Base-by-base conservation (phyloP, 2,329 filamentous ascomycete species). In the Apiospora hydei region DNA sequence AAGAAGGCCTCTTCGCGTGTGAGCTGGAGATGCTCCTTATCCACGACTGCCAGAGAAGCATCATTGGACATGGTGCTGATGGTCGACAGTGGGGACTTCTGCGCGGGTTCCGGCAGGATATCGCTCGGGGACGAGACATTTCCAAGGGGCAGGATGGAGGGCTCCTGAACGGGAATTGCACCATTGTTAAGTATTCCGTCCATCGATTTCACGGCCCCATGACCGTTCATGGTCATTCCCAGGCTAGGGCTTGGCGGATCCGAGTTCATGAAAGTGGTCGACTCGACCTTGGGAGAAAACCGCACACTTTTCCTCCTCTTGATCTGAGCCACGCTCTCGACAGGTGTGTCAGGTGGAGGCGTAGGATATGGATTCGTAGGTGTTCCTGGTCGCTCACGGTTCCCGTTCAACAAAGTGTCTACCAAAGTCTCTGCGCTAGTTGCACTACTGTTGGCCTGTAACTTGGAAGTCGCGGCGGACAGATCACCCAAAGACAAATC, bases 1-100 rank as follows among this genome's bases (percentile, higher is more conserved):
- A 98, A 99, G 82, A 98, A 97, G 0, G 95, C 92, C 82, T 99
- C 96, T 81, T 98, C 95, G 0, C 92, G 88, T 3, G 92, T 95
- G 11, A 99, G 87, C 80, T 98, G 96, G n/a, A 98, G 90, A 78
- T 98, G 95, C 78, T 99, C 96, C 83, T 84, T 87, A 75, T 89
- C 71, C 24, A 47, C 77, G 3, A 88, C n/a, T 26, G 49, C 6
- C 21, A 49, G 3, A 49, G 46, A 51, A 24, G 11, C 77, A n/a
- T 80, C 75, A 1, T 53, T 30, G 16, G 71, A 30, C 44, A 14
- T 71, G 26, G n/a, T 69, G n/a, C 7, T 7, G 24, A 34, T 46
- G 30, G 16, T 73, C 69, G 13, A 68, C 67, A 41, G 73, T n/a
- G 57, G 69, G 2, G 34, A n/a, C 30, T 38, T n/a, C 18, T n/a